Evolutionary conservation across 805 yeast species (phyloP), one percentile per base, ranked within the genome.

Genomic region (Myxozyma lipomycoides): DNA sequence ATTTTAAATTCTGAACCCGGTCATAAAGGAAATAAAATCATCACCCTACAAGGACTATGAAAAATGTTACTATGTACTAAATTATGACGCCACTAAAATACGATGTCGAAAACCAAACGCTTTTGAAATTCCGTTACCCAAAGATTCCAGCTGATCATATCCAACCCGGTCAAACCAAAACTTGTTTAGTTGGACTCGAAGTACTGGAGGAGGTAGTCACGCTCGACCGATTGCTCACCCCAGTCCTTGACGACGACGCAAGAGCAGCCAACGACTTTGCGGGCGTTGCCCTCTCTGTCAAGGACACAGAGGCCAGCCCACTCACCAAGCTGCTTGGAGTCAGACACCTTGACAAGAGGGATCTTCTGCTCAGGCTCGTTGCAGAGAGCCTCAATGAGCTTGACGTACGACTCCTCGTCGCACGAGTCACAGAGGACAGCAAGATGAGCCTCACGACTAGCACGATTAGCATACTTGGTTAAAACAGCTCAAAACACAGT

Each of bases 231-330:
- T 78, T 89, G 96, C 73, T 88, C 95, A 88, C 99, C 99, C 98
- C 98, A 93, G 95, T 89, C 84, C 84, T 86, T 90, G 83, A 93
- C 87, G 70, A 93, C 98, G 73, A 91, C 97, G 78, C 95, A 91
- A 69, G 98, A 90, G 78, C 96, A 95, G 79, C 98, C 98, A 75
- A 93, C 98, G 70, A 93, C 98, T 88, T 93, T 93, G 83, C 97
- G 89, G 79, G 98, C 96, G 82, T 91, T 89, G 80, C 98, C 99
- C 71, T 93, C 98, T 80, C 96, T 88, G 95, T 93, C 98, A 71
- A 91, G 84, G 79, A 89, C 88, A 53, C 61, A 93, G 68, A 93
- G 82, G 86, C 98, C 98, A 72, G 98, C 98, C 98, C 98, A 93
- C 83, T 93, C 98, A 83, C 99, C 99, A 74, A 93, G 84, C 81